Evolutionary conservation across 306 rosid species (phyloP).

Genomic region (Corylus avellana): DNA sequence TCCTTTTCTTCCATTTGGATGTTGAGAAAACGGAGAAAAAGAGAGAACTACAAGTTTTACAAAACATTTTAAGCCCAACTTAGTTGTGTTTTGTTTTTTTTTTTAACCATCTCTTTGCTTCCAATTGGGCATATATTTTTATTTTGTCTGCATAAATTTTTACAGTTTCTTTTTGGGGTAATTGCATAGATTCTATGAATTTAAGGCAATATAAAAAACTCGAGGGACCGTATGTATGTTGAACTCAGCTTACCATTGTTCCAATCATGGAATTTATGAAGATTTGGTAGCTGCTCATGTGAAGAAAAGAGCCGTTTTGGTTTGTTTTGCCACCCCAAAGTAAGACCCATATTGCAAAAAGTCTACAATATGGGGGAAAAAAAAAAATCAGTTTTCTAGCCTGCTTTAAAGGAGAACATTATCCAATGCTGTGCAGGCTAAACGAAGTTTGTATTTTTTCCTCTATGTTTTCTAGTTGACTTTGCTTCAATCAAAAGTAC

Average conservation of each 20-base stretch:
- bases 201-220: not conserved
- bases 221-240: not conserved
- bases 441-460: not conserved
- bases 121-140: not conserved
- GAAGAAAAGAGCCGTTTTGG: not conserved
- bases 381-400: not conserved
- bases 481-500: not conserved
- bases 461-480: not conserved
- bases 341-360: not conserved
- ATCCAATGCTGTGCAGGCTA: not conserved
- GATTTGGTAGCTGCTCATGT: not conserved
- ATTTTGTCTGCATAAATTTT: slow-evolving; percentile 7
- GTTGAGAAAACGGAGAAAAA: not conserved
- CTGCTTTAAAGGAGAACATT: not conserved
- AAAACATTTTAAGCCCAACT: not conserved
- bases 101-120: not conserved
- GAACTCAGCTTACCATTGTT: not conserved
- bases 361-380: not conserved
- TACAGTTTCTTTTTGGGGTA: not conserved
- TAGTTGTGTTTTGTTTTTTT: not conserved
- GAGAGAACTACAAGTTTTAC: too few relatives aligned
- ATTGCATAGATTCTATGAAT: not conserved
- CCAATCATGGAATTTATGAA: not conserved
- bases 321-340: not conserved
- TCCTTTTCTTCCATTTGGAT: slow-evolving; percentile 6